phyloP scores from a whole-genome alignment of 345 rosid genomes.

The Pistacia integerrima region DNA sequence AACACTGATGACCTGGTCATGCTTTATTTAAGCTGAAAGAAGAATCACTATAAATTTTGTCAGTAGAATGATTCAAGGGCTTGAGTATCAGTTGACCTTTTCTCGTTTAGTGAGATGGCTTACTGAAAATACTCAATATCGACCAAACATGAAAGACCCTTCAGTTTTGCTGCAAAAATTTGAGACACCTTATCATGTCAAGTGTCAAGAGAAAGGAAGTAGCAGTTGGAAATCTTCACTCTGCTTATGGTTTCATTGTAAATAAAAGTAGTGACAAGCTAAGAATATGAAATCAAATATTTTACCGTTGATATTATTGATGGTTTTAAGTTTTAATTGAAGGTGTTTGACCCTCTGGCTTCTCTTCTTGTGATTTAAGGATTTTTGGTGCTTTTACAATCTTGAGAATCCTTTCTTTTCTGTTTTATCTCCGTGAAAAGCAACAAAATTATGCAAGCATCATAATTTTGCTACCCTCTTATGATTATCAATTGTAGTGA shows the following conservation, averaged over 20 bases:
- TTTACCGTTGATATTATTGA: background rate
- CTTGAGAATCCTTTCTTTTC: background rate
- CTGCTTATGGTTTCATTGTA: background rate
- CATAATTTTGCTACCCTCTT: conserved; percentile 5
- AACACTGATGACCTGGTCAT: background rate
- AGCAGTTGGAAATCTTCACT: background rate
- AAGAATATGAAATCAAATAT: background rate
- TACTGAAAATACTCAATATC: background rate
- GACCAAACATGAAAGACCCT: background rate
- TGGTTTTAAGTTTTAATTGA: background rate
- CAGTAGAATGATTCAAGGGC: background rate
- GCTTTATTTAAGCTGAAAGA: background rate
- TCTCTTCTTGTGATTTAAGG: background rate
- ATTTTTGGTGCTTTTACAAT: background rate
- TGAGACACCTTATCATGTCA: background rate
- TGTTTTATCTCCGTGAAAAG: background rate
- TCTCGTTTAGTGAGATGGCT: background rate
- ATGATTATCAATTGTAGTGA: conserved; percentile 5
- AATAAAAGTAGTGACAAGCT: conserved; percentile 1
- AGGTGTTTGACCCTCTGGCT: conserved; percentile 3
- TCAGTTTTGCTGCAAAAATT: background rate
- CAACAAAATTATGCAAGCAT: background rate
- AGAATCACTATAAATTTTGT: background rate
- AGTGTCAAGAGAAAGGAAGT: background rate
- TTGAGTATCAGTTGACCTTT: background rate